A percentile compares a stretch with the other conserved stretches of the same genome.
These are phyloP conservation scores for Verticillium dahliae DNA, from an alignment of 2,329 filamentous ascomycete genomes.

Conservation along the genomic window DNA sequence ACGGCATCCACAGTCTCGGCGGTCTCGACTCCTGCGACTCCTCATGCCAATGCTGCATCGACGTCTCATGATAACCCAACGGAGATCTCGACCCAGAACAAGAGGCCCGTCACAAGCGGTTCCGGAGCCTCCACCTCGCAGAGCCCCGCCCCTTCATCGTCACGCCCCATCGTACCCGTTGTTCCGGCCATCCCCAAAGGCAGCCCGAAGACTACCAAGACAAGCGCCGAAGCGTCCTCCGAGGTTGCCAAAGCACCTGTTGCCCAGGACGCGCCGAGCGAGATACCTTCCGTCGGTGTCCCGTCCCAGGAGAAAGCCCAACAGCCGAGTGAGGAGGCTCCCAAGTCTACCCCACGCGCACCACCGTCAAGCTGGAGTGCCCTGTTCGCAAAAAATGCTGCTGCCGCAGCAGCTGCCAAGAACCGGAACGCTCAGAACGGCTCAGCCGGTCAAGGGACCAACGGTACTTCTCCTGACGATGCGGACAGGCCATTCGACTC, in stretches of 20 bases:
- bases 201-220: constrained; percentile 19
- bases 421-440: constrained; percentile 14
- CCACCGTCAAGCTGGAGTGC: constrained; percentile 33
- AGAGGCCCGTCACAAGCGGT: constrained; percentile 8
- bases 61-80: neutral
- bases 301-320: constrained; percentile 3
- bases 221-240: constrained; percentile 5
- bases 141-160: neutral
- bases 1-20: constrained; percentile 17
- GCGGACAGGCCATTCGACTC: neutral
- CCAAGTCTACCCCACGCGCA: constrained; percentile 18
- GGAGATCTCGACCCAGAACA: constrained; percentile 14
- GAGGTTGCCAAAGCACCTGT: constrained; percentile 16
- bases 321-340: constrained; percentile 3
- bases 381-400: constrained; percentile 25
- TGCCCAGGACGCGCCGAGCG: constrained; percentile 9
- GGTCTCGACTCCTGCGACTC: neutral
- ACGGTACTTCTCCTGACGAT: constrained; percentile 5
- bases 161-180: constrained; percentile 33
- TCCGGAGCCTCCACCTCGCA: constrained; percentile 4
- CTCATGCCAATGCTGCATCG: neutral
- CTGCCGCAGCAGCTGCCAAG: constrained; percentile 11
- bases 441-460: constrained; percentile 6
- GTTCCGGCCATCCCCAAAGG: constrained; percentile 39
- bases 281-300: constrained; percentile 5